A percentile compares a stretch with the other conserved stretches of the same genome.
Evolutionary conservation across 768 basidiomycete species (phyloP).

Genomic region (Mycena haematopus): DNA sequence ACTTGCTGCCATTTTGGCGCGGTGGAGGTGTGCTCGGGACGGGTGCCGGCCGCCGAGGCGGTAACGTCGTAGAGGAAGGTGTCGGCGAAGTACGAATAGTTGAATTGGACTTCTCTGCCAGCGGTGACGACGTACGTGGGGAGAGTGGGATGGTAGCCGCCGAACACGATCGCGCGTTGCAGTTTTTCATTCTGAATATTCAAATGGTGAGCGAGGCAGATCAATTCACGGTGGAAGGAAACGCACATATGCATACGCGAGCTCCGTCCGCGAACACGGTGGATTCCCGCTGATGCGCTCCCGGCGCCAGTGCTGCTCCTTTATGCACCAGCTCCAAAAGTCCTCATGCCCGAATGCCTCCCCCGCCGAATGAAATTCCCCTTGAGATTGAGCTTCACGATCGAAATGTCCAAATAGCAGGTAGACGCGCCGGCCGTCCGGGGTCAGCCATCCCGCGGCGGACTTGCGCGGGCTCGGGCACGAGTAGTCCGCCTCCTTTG

Average conservation of each 20-base stretch:
- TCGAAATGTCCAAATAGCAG: slow-evolving; percentile 45
- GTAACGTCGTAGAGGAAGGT: slow-evolving; percentile 42
- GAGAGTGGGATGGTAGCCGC: slow-evolving; percentile 44
- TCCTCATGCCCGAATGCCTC: slow-evolving; percentile 33
- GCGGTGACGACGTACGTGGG: slow-evolving; percentile 28
- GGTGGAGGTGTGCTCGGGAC: slow-evolving; percentile 1
- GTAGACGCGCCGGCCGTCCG: slow-evolving; percentile 38
- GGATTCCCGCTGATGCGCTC: slow-evolving; percentile 40
- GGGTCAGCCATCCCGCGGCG: slow-evolving; percentile 43
- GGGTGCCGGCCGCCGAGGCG: neutral
- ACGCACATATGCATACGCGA: slow-evolving; percentile 35
- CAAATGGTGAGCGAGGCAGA: neutral
- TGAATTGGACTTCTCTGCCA: slow-evolving; percentile 29
- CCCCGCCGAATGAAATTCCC: slow-evolving; percentile 33
- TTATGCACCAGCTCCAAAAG: slow-evolving; percentile 42
- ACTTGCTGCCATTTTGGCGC: slow-evolving; percentile 43
- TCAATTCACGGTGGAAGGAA: neutral
- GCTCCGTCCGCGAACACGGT: slow-evolving; percentile 40
- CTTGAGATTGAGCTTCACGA: slow-evolving; percentile 35
- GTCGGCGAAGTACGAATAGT: slow-evolving; percentile 48
- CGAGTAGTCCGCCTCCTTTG: slow-evolving; percentile 25
- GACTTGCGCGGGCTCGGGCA: slow-evolving; percentile 44
- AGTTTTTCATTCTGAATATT: slow-evolving; percentile 26
- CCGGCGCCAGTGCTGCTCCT: slow-evolving; percentile 35
- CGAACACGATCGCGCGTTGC: slow-evolving; percentile 44